phyloP scores from a whole-genome alignment of 139 green algal genomes.

The Haematococcus sp. region DNA sequence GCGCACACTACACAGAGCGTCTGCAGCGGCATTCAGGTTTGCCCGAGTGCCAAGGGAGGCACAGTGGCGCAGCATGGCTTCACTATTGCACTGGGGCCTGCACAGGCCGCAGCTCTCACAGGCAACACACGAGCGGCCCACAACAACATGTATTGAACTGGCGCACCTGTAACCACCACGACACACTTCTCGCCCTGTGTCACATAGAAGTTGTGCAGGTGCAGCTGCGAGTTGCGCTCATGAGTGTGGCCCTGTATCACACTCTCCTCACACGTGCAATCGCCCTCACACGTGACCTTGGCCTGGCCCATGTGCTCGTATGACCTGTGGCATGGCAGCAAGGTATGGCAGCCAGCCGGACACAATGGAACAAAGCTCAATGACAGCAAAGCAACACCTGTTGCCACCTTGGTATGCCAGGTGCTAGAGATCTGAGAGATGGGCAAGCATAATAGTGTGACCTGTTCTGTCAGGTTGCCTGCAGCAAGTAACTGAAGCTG shows the following conservation, averaged over 20 bases:
- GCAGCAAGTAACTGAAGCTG: too few species aligned
- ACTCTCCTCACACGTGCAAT: conserved; percentile 8
- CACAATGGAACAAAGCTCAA: too few species aligned
- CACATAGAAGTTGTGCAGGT: conserved; percentile 11
- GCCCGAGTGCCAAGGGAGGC: background rate
- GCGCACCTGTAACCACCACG: conserved; percentile 5
- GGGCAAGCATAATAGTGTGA: too few species aligned
- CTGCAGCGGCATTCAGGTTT: background rate
- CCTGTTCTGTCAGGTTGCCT: too few species aligned
- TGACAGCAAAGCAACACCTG: too few species aligned
- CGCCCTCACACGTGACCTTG: conserved; percentile 10
- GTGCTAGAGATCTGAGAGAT: too few species aligned
- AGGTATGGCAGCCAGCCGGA: too few species aligned
- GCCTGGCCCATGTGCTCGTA: conserved; percentile 29
- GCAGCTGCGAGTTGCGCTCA: conserved; percentile 19
- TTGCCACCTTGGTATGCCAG: too few species aligned
- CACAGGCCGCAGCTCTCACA: too few species aligned
- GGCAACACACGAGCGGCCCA: too few species aligned
- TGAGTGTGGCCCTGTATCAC: conserved; percentile 17
- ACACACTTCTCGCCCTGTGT: conserved; percentile 21
- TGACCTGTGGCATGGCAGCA: too few species aligned
- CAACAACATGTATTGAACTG: background rate
- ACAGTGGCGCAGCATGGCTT: background rate
- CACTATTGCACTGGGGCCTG: background rate
- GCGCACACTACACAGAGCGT: background rate